Evolutionary conservation across 805 yeast genomes (phyloP), one percentile per base, ranked within the genome.

Genomic region (Torulaspora franciscae): DNA sequence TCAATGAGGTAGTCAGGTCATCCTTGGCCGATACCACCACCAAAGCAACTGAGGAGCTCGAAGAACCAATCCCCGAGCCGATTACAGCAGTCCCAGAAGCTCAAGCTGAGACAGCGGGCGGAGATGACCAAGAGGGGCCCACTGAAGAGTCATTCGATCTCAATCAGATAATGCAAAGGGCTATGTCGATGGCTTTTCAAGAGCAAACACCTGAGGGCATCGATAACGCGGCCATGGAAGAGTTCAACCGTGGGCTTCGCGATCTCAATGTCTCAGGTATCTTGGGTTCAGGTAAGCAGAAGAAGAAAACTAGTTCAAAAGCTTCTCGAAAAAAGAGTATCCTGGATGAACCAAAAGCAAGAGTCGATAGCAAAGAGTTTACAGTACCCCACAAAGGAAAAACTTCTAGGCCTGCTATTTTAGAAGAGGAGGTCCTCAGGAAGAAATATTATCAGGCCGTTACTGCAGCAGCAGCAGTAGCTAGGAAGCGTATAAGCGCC

Each of bases 91-190:
- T 34, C 7, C 22, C 32, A 6, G 32, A 11, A 9, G 37, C 35
- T 22, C 43, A 37, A n/a, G 25, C 42, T 10, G 14, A 43, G 27
- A 42, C 36, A 13, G 17, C 43, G 9, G 13, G 42, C 34, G 37
- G 47, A 38, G 51, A 44, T 38, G 41, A 41, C 14, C 37, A 36
- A 7, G 43, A 43, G 25, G 35, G 7, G 32, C 47, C 13, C 47
- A 38, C 61, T 29, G 75, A 68, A 29, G 76, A 70, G 26, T 79
- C 76, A 23, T 67, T 82, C 47, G 86, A 82, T 55, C 72, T 84
- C 79, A 81, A 78, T 55, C 83, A 78, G 52, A 84, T 84, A 51
- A 74, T 84, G 72, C 87, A 81, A 51, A 82, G 82, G 65, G 93
- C 91, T 1, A 74, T 84, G 67, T 77, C 77, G 37, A 73, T 85